These are phyloP conservation scores for Hyphodiscus sp. DNA, from an alignment of 2,329 filamentous ascomycete species.

Conservation along the genomic window DNA sequence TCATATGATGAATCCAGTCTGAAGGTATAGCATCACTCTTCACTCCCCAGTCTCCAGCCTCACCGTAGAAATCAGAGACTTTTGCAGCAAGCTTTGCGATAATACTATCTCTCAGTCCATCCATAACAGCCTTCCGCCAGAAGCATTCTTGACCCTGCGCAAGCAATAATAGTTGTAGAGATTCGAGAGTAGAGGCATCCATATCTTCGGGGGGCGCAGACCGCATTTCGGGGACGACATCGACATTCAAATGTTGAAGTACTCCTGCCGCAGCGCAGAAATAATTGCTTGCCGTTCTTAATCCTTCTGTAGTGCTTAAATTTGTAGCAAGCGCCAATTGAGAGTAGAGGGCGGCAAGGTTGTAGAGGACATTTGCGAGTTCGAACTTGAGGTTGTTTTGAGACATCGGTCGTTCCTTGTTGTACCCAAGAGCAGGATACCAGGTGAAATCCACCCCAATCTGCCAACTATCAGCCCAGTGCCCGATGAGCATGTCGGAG, in stretches of 20 bases:
- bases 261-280: slow-evolving; percentile 85
- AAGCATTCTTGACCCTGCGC: slow-evolving; percentile 96
- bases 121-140: slow-evolving; percentile 95
- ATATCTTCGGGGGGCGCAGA: slow-evolving; percentile 88
- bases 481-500: background rate
- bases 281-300: slow-evolving; percentile 84
- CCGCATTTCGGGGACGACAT: slow-evolving; percentile 75
- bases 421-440: slow-evolving; percentile 91
- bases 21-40: slow-evolving; percentile 86
- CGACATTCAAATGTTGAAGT: slow-evolving; percentile 67
- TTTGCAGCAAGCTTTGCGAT: slow-evolving; percentile 88
- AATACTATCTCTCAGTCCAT: slow-evolving; percentile 83
- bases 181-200: slow-evolving; percentile 81
- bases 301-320: slow-evolving; percentile 68
- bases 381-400: slow-evolving; percentile 71
- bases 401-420: slow-evolving; percentile 64
- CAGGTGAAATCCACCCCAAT: slow-evolving; percentile 93
- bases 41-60: slow-evolving; percentile 77
- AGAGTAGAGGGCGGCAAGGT: slow-evolving; percentile 87
- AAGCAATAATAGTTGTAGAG: slow-evolving; percentile 74
- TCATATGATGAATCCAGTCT: slow-evolving; percentile 97
- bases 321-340: slow-evolving; percentile 82
- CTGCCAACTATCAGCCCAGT: slow-evolving; percentile 36
- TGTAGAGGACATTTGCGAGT: slow-evolving; percentile 87
- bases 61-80: slow-evolving; percentile 84